These are phyloP conservation scores for Cercophora samala DNA, from an alignment of 495 filamentous ascomycete genomes.

Conservation along the genomic window DNA sequence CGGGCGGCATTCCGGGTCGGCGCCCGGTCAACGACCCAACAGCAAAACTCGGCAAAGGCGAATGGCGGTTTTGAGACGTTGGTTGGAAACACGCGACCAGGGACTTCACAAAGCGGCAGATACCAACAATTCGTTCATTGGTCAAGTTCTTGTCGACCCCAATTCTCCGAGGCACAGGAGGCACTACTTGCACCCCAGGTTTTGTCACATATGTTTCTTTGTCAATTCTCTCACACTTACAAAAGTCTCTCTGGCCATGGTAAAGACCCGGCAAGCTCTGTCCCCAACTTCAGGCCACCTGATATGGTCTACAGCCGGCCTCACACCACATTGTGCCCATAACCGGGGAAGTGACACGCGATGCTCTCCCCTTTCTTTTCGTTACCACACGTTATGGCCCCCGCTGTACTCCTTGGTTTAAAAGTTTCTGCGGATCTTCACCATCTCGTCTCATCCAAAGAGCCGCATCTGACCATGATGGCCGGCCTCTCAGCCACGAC, in stretches of 20 bases:
- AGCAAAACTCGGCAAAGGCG: slow-evolving; percentile 13
- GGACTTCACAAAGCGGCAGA: neutral
- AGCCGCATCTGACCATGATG: neutral
- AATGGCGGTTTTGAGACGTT: neutral
- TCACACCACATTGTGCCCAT: neutral
- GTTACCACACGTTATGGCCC: neutral
- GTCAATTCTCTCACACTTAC: neutral
- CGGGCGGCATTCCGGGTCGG: neutral
- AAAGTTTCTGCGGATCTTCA: neutral
- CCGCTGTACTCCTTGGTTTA: neutral
- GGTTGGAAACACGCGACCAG: slow-evolving; percentile 12
- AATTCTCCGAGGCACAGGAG: neutral
- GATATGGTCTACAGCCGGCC: neutral
- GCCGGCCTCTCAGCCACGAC: neutral
- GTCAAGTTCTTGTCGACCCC: neutral
- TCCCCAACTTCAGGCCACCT: neutral
- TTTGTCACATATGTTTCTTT: neutral
- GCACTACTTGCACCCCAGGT: neutral
- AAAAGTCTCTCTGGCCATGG: slow-evolving; percentile 1
- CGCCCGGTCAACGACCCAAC: slow-evolving; percentile 10
- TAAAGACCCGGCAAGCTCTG: neutral
- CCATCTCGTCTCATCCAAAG: neutral
- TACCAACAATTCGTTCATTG: neutral
- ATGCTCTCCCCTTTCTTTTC: neutral
- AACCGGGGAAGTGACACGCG: neutral